A percentile compares a stretch with the other conserved stretches of the same genome.
Evolutionary conservation across 2,329 filamentous ascomycete species (phyloP).

Genomic region (Tolypocladium pustulatum): DNA sequence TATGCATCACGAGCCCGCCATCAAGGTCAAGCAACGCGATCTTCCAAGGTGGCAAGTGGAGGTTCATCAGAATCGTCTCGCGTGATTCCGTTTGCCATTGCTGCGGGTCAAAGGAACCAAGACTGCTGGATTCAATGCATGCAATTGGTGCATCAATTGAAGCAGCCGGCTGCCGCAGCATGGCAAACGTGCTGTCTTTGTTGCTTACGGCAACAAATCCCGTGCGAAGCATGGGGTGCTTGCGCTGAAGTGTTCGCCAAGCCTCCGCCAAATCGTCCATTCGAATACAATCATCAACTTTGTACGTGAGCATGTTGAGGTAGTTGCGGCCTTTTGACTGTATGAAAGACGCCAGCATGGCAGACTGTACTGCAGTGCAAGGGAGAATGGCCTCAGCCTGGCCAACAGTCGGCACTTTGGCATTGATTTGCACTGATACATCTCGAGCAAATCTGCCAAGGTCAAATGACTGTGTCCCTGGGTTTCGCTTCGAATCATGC

Average conservation of each 20-base stretch:
- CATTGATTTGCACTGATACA: constrained; percentile 17
- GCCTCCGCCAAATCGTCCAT: constrained; percentile 36
- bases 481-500: constrained; percentile 4
- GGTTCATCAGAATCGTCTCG: constrained; percentile 23
- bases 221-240: constrained; percentile 64
- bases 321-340: constrained; percentile 59
- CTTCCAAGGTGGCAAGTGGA: constrained; percentile 54
- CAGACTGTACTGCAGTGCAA: constrained; percentile 69
- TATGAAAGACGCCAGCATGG: constrained; percentile 67
- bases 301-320: constrained; percentile 59
- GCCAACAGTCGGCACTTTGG: constrained; percentile 7
- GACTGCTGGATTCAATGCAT: not conserved
- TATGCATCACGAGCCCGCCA: constrained; percentile 22
- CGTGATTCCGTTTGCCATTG: constrained; percentile 26
- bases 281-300: constrained; percentile 30
- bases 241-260: constrained; percentile 44
- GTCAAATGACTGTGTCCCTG: constrained; percentile 20
- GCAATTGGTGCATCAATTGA: constrained; percentile 7
- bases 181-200: constrained; percentile 54
- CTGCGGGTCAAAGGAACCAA: constrained; percentile 15
- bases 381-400: constrained; percentile 54
- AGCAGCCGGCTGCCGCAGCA: constrained; percentile 48
- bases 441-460: constrained; percentile 26
- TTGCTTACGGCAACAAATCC: constrained; percentile 59
- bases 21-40: constrained; percentile 34